Base-by-base conservation (phyloP, 202 grass and related monocot genomes). In the Miscanthus sacchariflorus region DNA sequence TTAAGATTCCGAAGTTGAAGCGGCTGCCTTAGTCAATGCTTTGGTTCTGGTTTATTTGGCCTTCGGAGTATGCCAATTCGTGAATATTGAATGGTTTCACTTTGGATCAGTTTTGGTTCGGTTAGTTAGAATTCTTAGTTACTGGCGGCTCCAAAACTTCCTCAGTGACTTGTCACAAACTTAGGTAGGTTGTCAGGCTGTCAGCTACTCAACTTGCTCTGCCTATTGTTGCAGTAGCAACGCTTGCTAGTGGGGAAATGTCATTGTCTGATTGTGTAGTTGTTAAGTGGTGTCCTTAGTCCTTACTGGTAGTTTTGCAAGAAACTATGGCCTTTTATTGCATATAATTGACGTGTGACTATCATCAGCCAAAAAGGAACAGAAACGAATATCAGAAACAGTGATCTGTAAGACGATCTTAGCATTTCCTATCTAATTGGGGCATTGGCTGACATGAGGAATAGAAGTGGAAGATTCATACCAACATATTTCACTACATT, bases 61-160 rank as follows among this genome's bases (percentile, higher is more conserved):
- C 45, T 68, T 76, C 7, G 30, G 35, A 76, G 72, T 78, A 68
- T 61, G 40, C 1, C 59, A 75, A 14, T 76, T 76, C 12, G 14
- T 86, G n/a, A 76, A 30, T 88, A 9, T 52, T 77, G 36, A 74
- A 43, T 76, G 1, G 33, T 70, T 81, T 86, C 45, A 44, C 9
- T 69, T 77, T 63, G 46, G 48, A 81, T 77, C 75, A 75, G 13
- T 80, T 68, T 68, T 68, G 27, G 65, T 68, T 6, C 27, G 63
- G 24, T 66, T 28, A 9, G n/a, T 65, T 65, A 12, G 23, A 65
- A 27, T 28, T 66, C 4, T 67, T 28, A 67, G 24, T 67, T 67
- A 10, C 64, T 14, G 9, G 12, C 64, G 12, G 25, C 5, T 56
- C 27, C 23, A 45, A 43, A 45, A 69, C 71, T 70, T 76, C 77